Conservation (phyloP, 306 rosid species). For the cucumber (Cucumis sativus) region Cucumber_9930_V3 NC_026657.2:26437001-26437500, state of each 20-base stretch:
- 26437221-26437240: neutral
- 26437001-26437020: constrained; percentile 31
- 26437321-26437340: neutral
- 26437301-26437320: neutral
- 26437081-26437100: constrained; percentile 49
- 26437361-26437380: neutral
- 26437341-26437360: neutral
- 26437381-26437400: neutral
- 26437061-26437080: constrained; percentile 13
- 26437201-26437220: constrained; percentile 17
- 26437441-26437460: constrained; percentile 18
- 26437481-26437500: neutral
- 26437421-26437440: neutral
- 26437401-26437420: neutral
- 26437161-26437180: constrained; percentile 14
- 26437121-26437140: constrained; percentile 27
- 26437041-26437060: neutral
- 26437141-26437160: constrained; percentile 20
- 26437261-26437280: constrained; percentile 32
- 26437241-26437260: neutral
- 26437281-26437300: constrained; percentile 5
- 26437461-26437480: constrained; percentile 11
- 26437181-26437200: constrained; percentile 18
- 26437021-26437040: constrained; percentile 2
- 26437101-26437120: constrained; percentile 42